Percentiles rank a stretch among this genome's conserved stretches.
phyloP scores from a whole-genome alignment of 257 asterid species.

The Fraxinus quadrangulata region DNA sequence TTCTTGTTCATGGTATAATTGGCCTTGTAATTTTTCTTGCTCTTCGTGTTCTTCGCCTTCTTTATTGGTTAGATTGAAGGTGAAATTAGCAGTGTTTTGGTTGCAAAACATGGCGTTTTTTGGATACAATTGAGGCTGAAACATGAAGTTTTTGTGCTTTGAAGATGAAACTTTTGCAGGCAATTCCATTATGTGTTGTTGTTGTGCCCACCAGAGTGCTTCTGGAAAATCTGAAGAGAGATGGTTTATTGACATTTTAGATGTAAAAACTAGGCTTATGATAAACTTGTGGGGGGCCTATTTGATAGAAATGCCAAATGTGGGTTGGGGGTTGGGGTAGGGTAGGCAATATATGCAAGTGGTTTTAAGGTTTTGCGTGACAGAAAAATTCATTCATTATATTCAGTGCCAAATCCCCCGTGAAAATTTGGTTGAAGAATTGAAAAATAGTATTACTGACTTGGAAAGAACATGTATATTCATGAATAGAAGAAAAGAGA shows the following conservation, averaged over 20 bases:
- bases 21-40: neutral
- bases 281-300: neutral
- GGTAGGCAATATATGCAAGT: neutral
- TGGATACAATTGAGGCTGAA: neutral
- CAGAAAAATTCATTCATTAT: neutral
- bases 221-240: slow-evolving; percentile 37
- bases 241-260: slow-evolving; percentile 42
- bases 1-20: slow-evolving; percentile 10
- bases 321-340: neutral
- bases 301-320: slow-evolving; percentile 1
- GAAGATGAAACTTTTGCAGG: slow-evolving; percentile 24
- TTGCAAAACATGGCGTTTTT: neutral
- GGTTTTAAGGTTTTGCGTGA: neutral
- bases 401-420: neutral
- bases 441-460: neutral
- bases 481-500: neutral
- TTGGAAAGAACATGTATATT: neutral
- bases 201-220: slow-evolving; percentile 37
- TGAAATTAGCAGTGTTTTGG: slow-evolving; percentile 12
- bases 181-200: slow-evolving; percentile 28
- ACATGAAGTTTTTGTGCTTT: neutral
- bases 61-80: slow-evolving; percentile 43
- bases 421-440: neutral
- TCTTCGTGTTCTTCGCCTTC: slow-evolving; percentile 27
- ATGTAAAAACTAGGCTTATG: neutral